Percentiles rank a stretch among this genome's conserved stretches.
Conservation (phyloP, 2,329 filamentous ascomycete genomes). For the Zymoseptoria crescenta region DNA sequence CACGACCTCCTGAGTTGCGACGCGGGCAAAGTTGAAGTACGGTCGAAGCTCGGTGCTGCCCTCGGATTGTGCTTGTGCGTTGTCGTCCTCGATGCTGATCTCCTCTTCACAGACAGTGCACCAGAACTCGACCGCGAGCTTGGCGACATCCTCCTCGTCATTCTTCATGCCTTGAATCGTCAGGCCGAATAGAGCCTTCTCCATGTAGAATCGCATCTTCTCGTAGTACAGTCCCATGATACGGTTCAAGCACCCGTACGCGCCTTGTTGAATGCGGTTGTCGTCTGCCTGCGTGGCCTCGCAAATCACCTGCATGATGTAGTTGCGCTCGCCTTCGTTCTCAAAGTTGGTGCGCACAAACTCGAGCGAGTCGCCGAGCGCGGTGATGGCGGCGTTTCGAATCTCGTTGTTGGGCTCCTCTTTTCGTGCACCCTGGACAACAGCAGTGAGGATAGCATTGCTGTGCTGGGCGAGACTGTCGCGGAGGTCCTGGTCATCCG, state of each 20-base stretch:
- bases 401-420: conserved; percentile 91
- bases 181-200: conserved; percentile 95
- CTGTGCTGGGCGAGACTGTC: conserved; percentile 76
- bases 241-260: conserved; percentile 94
- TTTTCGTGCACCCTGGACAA: conserved; percentile 94
- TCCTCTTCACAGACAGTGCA: conserved; percentile 99
- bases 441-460: conserved; percentile 94
- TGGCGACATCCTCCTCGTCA: conserved; percentile 93
- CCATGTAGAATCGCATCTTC: conserved; percentile 99
- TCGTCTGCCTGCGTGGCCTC: conserved; percentile 95
- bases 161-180: conserved; percentile 99
- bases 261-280: conserved; percentile 83
- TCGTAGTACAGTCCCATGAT: conserved; percentile 99
- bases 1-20: conserved; percentile 89
- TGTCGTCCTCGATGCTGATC: conserved; percentile 95
- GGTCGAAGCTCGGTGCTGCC: conserved; percentile 77
- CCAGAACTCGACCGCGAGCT: conserved; percentile 98
- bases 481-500: conserved; percentile 78
- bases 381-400: conserved; percentile 83
- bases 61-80: conserved; percentile 63
- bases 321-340: conserved; percentile 97
- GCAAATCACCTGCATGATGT: conserved; percentile 99
- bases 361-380: conserved; percentile 90
- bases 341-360: conserved; percentile 98
- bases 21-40: conserved; percentile 91